Evolutionary conservation across 176 grass and related monocot species (phyloP).

Genomic region (Bolboschoenus planiculmis): DNA sequence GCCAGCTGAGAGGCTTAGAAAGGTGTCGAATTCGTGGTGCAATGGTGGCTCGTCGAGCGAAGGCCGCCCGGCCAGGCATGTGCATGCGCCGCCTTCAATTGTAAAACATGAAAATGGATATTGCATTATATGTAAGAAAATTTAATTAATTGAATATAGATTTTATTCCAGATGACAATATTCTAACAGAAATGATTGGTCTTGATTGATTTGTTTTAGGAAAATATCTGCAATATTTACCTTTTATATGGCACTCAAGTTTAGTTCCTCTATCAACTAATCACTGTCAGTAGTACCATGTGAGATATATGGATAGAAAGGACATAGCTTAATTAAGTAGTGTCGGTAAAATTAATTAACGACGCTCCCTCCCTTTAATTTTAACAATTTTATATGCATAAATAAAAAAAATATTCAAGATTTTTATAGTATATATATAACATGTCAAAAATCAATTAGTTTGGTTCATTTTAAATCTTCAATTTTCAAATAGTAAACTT

Average conservation of each 20-base stretch:
- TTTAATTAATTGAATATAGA: neutral
- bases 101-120: neutral
- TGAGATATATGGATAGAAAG: neutral
- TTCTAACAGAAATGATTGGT: neutral
- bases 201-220: neutral
- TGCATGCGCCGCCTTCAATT: constrained; percentile 49
- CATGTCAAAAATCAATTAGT: neutral
- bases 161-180: neutral
- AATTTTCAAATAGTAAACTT: neutral
- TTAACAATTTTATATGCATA: neutral
- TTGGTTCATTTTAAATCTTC: neutral
- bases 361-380: neutral
- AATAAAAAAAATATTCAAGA: neutral
- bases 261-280: neutral
- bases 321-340: neutral
- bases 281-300: neutral
- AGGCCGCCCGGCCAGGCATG: constrained; percentile 42
- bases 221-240: neutral
- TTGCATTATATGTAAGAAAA: neutral
- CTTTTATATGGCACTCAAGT: neutral
- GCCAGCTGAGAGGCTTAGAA: constrained; percentile 2
- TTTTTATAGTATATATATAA: neutral
- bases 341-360: neutral
- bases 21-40: constrained; percentile 27
- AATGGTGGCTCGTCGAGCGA: constrained; percentile 30